phyloP scores from a whole-genome alignment of 2,329 filamentous ascomycete species.

The Calonectria pseudoreteaudii region DNA sequence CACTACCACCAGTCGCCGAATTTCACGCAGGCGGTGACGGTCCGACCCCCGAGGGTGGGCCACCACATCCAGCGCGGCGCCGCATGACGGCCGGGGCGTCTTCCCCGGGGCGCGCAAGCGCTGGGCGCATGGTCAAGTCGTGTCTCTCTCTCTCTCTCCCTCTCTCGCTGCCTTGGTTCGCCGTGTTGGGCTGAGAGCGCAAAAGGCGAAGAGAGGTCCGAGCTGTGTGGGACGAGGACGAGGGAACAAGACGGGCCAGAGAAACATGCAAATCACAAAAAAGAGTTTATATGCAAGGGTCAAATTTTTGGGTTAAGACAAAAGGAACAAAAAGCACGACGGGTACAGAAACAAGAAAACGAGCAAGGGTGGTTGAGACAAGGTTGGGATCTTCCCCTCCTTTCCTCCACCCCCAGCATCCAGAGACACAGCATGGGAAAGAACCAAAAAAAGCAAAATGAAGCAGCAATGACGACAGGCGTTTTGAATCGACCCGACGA shows the following conservation, averaged over 20 bases:
- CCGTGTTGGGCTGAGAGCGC: background rate
- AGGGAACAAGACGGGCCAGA: background rate
- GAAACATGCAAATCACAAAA: background rate
- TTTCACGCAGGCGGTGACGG: slow-evolving; percentile 22
- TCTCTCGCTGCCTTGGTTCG: background rate
- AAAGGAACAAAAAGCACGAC: background rate
- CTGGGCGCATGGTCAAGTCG: background rate
- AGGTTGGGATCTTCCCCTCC: background rate
- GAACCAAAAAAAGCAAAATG: background rate
- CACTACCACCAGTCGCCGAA: slow-evolving; percentile 32
- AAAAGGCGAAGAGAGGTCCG: background rate
- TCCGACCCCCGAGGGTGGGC: slow-evolving; percentile 16
- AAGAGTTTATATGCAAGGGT: background rate
- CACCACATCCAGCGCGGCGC: slow-evolving; percentile 4
- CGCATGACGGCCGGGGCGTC: background rate
- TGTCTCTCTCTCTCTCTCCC: background rate
- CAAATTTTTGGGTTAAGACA: background rate
- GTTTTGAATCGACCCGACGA: slow-evolving; percentile 1
- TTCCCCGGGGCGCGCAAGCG: background rate
- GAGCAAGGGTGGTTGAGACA: slow-evolving; percentile 7
- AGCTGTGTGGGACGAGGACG: background rate
- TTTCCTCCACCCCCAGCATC: background rate
- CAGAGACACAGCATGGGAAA: background rate
- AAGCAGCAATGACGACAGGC: background rate
- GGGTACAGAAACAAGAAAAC: background rate